phyloP scores from a whole-genome alignment of 169 alveolate species.

The Plasmodium gonderi region DNA sequence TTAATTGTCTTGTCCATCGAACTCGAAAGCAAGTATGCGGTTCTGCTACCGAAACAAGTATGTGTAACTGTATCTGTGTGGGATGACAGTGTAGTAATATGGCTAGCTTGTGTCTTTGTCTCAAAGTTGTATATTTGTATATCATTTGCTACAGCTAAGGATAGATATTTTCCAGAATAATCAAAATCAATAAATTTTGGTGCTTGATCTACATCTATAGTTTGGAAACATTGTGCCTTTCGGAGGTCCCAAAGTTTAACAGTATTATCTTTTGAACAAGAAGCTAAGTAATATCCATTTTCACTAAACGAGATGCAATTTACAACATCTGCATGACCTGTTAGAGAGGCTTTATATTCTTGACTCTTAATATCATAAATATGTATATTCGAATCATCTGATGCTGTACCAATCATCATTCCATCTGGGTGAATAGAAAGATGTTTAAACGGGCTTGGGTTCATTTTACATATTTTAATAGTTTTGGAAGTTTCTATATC shows the following conservation, averaged over 20 bases:
- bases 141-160: slow-evolving; percentile 52
- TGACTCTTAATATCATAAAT: slow-evolving; percentile 88
- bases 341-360: slow-evolving; percentile 77
- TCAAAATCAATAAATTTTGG: slow-evolving; percentile 81
- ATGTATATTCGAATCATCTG: slow-evolving; percentile 83
- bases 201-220: slow-evolving; percentile 74
- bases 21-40: slow-evolving; percentile 71
- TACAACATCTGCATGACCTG: slow-evolving; percentile 66
- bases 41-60: slow-evolving; percentile 75
- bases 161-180: slow-evolving; percentile 79
- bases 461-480: slow-evolving; percentile 78
- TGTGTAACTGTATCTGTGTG: slow-evolving; percentile 79
- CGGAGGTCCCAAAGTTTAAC: slow-evolving; percentile 86
- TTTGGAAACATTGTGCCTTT: slow-evolving; percentile 80
- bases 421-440: slow-evolving; percentile 91
- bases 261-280: slow-evolving; percentile 83
- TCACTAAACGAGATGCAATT: slow-evolving; percentile 85
- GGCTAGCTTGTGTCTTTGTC: slow-evolving; percentile 54
- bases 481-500: slow-evolving; percentile 84
- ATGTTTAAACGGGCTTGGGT: slow-evolving; percentile 78
- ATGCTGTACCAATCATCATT: slow-evolving; percentile 86
- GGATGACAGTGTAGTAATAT: slow-evolving; percentile 51
- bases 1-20: slow-evolving; percentile 79
- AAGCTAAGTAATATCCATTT: slow-evolving; percentile 89
- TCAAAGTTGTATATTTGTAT: slow-evolving; percentile 73